Evolutionary conservation across 2,329 filamentous ascomycete genomes (phyloP).

Genomic region (Beauveria sp.): DNA sequence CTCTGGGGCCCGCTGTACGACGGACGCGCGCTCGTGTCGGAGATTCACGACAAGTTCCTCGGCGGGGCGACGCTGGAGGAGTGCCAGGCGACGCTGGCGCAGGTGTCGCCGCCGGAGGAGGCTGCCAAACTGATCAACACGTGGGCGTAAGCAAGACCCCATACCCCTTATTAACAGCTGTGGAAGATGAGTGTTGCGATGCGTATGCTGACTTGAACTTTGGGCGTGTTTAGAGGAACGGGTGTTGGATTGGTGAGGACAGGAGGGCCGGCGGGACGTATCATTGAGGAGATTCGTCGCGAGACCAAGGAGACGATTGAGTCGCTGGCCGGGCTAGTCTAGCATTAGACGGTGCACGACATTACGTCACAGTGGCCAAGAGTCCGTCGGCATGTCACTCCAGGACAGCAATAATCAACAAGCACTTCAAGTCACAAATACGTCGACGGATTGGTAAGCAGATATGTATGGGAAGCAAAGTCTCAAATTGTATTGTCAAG

Average conservation of each 20-base stretch:
- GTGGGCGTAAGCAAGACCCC: slow-evolving; percentile 27
- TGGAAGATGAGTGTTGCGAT: not conserved
- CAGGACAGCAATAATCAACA: not conserved
- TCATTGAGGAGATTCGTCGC: slow-evolving; percentile 34
- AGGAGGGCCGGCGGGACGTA: slow-evolving; percentile 32
- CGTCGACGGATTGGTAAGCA: not conserved
- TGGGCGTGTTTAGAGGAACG: slow-evolving; percentile 27
- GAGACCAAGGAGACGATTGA: slow-evolving; percentile 28
- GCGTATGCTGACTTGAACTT: not conserved
- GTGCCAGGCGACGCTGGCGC: slow-evolving; percentile 30
- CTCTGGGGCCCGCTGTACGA: slow-evolving; percentile 38
- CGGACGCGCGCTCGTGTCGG: slow-evolving; percentile 33
- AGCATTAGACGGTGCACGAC: not conserved
- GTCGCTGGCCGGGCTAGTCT: slow-evolving; percentile 17
- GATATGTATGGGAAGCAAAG: not conserved
- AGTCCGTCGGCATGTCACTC: too few relatives aligned
- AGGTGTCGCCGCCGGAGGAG: slow-evolving; percentile 29
- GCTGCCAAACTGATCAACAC: slow-evolving; percentile 25
- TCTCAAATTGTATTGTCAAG: not conserved
- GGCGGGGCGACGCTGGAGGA: slow-evolving; percentile 34
- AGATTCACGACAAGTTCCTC: slow-evolving; percentile 32
- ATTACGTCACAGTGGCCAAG: not conserved
- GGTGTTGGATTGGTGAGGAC: slow-evolving; percentile 39
- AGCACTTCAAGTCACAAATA: not conserved
- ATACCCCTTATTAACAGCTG: not conserved